phyloP scores from a whole-genome alignment of 805 yeast species.

The Hanseniaspora clermontiae region DNA sequence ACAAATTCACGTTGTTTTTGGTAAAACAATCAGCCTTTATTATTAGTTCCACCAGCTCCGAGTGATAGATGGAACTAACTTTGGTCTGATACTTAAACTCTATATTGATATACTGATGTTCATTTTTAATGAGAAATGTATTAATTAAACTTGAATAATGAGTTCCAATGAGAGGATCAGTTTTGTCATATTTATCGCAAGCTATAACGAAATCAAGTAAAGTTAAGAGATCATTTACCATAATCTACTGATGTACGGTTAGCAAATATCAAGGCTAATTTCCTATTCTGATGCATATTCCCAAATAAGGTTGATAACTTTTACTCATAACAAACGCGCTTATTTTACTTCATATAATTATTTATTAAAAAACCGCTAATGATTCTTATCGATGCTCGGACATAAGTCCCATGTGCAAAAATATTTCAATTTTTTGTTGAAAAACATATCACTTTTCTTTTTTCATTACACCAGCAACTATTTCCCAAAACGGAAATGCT shows the following conservation, averaged over 20 bases:
- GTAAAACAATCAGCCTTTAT: not conserved
- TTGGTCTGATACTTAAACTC: too few relatives aligned
- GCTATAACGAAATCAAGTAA: not conserved
- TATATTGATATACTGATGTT: not conserved
- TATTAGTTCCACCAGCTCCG: not conserved
- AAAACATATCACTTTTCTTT: not conserved
- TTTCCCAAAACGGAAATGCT: not conserved
- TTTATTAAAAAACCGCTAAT: too few relatives aligned
- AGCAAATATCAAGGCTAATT: too few relatives aligned
- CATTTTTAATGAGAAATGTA: not conserved
- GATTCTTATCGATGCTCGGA: too few relatives aligned
- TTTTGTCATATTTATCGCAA: not conserved
- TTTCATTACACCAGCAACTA: not conserved
- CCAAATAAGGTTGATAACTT: too few relatives aligned
- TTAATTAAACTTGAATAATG: not conserved
- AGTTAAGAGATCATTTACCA: not conserved
- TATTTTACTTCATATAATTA: too few relatives aligned
- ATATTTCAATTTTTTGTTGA: too few relatives aligned
- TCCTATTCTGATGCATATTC: too few relatives aligned
- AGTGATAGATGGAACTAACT: not conserved
- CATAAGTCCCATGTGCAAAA: too few relatives aligned
- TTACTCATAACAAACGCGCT: too few relatives aligned
- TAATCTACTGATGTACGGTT: not conserved
- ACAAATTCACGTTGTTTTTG: not conserved
- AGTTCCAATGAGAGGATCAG: not conserved